Evolutionary conservation across 306 rosid genomes (phyloP).

Genomic region (Quillaja saponaria): DNA sequence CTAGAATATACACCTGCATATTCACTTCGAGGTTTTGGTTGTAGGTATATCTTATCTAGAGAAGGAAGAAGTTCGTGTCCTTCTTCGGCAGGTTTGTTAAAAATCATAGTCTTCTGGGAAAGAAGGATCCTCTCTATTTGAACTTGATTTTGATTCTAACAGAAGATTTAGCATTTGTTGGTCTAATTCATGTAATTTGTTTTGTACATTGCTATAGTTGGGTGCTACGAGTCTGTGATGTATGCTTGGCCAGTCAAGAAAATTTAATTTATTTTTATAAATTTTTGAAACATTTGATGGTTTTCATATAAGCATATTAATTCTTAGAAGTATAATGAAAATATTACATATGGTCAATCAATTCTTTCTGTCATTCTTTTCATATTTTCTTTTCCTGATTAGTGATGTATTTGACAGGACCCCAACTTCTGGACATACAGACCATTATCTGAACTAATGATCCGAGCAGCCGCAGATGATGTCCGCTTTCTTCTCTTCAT

Average conservation of each 20-base stretch:
- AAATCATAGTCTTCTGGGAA: slow-evolving; percentile 12
- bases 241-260: neutral
- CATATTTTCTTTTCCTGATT: no score
- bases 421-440: slow-evolving; percentile 90
- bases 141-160: neutral
- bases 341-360: no score
- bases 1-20: slow-evolving; percentile 26
- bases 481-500: slow-evolving; percentile 94
- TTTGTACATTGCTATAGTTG: neutral
- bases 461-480: slow-evolving; percentile 94
- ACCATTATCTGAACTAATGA: slow-evolving; percentile 90
- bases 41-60: slow-evolving; percentile 87
- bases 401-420: slow-evolving; percentile 51
- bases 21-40: slow-evolving; percentile 41
- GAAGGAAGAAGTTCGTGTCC: slow-evolving; percentile 97
- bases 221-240: neutral
- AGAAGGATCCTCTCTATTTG: no score
- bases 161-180: neutral
- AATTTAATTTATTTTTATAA: no score
- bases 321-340: no score
- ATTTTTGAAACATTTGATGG: no score
- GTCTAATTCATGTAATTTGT: slow-evolving; percentile 17
- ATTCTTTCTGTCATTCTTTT: no score
- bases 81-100: slow-evolving; percentile 86
- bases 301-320: no score